Conservation (phyloP, 1,284 basidiomycete species). For the Fomitopsis palustris region DNA sequence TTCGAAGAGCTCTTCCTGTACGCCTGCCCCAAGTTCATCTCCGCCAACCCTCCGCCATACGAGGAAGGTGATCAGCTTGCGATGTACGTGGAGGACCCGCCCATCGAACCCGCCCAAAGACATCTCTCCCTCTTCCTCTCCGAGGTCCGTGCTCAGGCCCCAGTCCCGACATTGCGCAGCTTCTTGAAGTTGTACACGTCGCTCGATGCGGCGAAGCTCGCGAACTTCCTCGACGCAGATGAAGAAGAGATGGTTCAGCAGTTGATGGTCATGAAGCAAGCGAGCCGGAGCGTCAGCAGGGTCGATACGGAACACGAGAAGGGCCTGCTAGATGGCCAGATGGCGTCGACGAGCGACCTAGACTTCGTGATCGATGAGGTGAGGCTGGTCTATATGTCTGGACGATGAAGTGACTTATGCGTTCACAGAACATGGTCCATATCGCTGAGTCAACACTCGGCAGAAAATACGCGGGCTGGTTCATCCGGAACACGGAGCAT, state of each 20-base stretch:
- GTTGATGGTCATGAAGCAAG: conserved; percentile 95
- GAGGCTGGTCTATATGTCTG: not conserved
- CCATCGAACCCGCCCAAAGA: conserved; percentile 76
- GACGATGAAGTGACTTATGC: not conserved
- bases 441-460: conserved; percentile 94
- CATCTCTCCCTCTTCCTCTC: conserved; percentile 83
- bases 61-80: conserved; percentile 74
- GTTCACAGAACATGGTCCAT: conserved; percentile 84
- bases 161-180: conserved; percentile 84
- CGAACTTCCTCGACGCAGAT: conserved; percentile 84
- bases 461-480: conserved; percentile 92
- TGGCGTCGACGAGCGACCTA: conserved; percentile 88
- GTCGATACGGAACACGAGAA: conserved; percentile 38
- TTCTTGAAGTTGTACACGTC: conserved; percentile 96
- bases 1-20: conserved; percentile 95
- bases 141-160: conserved; percentile 73
- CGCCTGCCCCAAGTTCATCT: conserved; percentile 96
- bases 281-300: conserved; percentile 71
- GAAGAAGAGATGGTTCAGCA: conserved; percentile 95
- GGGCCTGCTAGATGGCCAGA: conserved; percentile 82
- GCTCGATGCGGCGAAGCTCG: conserved; percentile 88
- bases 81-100: conserved; percentile 43
- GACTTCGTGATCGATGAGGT: conserved; percentile 96
- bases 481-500: conserved; percentile 92
- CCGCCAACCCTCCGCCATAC: conserved; percentile 91